These are phyloP conservation scores for Sisymbrium altissimum DNA, from an alignment of 345 rosid genomes.

Conservation along the genomic window DNA sequence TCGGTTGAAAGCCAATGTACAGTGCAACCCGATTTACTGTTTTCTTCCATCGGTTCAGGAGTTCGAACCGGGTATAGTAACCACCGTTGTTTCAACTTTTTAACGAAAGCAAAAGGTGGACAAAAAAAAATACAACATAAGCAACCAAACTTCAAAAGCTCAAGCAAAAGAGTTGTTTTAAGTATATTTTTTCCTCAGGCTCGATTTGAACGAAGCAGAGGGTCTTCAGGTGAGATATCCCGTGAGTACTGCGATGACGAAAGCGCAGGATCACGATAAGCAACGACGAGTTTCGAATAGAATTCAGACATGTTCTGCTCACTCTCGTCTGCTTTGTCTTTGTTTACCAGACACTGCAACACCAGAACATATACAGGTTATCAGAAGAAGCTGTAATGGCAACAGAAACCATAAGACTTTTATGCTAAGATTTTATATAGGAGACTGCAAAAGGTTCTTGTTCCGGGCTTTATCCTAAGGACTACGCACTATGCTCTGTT, in stretches of 20 bases:
- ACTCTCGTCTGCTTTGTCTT: conserved; percentile 62
- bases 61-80: not conserved
- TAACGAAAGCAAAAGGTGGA: too few relatives aligned
- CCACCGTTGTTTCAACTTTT: not conserved
- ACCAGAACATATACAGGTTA: not conserved
- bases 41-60: not conserved
- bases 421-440: not conserved
- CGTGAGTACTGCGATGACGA: conserved; percentile 40
- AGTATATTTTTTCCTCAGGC: conserved; percentile 9
- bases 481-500: conserved; percentile 2
- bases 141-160: conserved; percentile 8
- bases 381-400: not conserved
- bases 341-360: conserved; percentile 70
- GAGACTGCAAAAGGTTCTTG: not conserved
- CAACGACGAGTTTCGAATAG: conserved; percentile 49
- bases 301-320: conserved; percentile 59
- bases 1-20: conserved; percentile 16
- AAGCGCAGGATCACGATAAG: conserved; percentile 74
- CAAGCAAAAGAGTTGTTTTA: not conserved
- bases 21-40: conserved; percentile 7
- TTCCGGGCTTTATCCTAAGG: not conserved
- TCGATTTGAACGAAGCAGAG: conserved; percentile 48
- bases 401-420: not conserved
- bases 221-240: conserved; percentile 34
- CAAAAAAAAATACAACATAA: too few relatives aligned